These are phyloP conservation scores for Cryptococcus sp. DNA, from an alignment of 1,284 basidiomycete species.

Conservation along the genomic window DNA sequence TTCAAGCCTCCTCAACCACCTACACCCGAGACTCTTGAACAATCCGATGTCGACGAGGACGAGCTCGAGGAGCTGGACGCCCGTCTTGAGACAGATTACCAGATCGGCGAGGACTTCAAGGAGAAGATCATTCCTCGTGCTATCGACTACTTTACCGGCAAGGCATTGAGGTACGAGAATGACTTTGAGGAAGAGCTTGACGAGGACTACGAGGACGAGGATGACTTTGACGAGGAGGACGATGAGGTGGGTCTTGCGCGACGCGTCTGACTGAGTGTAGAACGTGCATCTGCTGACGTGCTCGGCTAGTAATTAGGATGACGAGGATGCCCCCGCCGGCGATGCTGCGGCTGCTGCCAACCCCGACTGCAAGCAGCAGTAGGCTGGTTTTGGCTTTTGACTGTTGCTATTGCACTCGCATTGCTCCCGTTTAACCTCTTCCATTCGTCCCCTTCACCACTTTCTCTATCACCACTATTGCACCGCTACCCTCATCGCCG, in stretches of 20 bases:
- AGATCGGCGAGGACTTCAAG: slow-evolving; percentile 97
- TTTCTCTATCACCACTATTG: too few relatives aligned
- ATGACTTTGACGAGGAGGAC: slow-evolving; percentile 45
- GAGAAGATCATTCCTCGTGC: slow-evolving; percentile 97
- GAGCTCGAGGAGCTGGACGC: slow-evolving; percentile 87
- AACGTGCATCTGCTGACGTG: slow-evolving; percentile 16
- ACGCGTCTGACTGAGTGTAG: background rate
- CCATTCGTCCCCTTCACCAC: too few relatives aligned
- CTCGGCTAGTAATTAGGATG: slow-evolving; percentile 32
- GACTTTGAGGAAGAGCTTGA: slow-evolving; percentile 69
- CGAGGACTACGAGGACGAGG: slow-evolving; percentile 62
- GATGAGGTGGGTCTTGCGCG: slow-evolving; percentile 31
- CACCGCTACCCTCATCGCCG: too few relatives aligned
- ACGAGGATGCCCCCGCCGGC: slow-evolving; percentile 18
- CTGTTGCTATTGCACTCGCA: too few relatives aligned
- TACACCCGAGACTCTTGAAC: slow-evolving; percentile 67
- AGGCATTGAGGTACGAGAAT: slow-evolving; percentile 86
- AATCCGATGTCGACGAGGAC: slow-evolving; percentile 78
- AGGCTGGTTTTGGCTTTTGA: slow-evolving; percentile 1
- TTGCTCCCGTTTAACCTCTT: too few relatives aligned
- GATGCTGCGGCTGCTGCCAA: slow-evolving; percentile 25
- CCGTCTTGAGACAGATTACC: slow-evolving; percentile 94
- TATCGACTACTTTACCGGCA: slow-evolving; percentile 94
- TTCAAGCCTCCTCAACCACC: slow-evolving; percentile 84
- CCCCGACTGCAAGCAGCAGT: slow-evolving; percentile 52